These are phyloP conservation scores for Backusella liffmaniae DNA, from an alignment of 192 early-diverging fungal species.

Conservation along the genomic window DNA sequence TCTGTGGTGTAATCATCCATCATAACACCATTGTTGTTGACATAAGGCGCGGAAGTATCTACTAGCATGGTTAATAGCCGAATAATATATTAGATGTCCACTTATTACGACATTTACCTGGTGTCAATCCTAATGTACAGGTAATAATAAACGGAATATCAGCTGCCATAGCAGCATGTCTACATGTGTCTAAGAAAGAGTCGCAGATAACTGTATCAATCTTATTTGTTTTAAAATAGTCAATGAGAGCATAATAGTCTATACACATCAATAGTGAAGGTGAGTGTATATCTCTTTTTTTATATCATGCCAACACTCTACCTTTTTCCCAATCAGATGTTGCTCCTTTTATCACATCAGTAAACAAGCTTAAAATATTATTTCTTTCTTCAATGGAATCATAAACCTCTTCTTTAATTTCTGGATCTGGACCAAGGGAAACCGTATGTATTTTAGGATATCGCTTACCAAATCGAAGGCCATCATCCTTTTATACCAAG, in stretches of 20 bases:
- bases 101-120: conserved; percentile 9
- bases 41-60: conserved; percentile 19
- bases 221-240: not conserved
- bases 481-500: not conserved
- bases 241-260: not conserved
- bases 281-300: not conserved
- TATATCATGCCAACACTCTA: not conserved
- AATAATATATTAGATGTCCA: not conserved
- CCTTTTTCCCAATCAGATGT: not conserved
- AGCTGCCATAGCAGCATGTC: conserved; percentile 3
- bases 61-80: not conserved
- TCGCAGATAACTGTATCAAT: conserved; percentile 20
- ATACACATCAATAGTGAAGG: not conserved
- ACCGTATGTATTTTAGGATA: not conserved
- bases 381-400: not conserved
- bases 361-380: not conserved
- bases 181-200: conserved; percentile 14
- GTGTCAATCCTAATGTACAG: conserved; percentile 6
- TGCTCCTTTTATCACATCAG: not conserved
- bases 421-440: not conserved
- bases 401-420: not conserved
- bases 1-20: conserved; percentile 8
- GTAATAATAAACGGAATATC: conserved; percentile 26
- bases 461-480: not conserved
- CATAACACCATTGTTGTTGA: conserved; percentile 1